Base-by-base conservation (phyloP, 228 moss, liverwort and hornwort genomes). In the Sphagnum magellanicum region DNA sequence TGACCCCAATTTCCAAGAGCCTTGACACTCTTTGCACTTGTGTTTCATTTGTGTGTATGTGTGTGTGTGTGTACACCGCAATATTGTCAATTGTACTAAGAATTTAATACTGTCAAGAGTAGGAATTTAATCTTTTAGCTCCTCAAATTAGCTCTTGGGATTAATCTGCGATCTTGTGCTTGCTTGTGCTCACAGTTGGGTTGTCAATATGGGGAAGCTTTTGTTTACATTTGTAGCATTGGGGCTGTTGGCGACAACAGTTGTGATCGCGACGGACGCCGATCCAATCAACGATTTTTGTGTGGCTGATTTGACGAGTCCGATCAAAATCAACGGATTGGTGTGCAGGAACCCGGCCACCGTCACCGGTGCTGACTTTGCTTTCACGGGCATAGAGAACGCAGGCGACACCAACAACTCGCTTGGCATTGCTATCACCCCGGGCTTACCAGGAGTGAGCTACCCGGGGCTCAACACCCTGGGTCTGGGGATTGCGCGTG, bases 401-500 rank as follows among this genome's bases (percentile, higher is more conserved):
- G 17, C 63, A 8, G 63, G 63, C 63, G 48, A 63, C 17, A 12
- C 49, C 4, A 15, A 12, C 10, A 12, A 12, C 11, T 15, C n/a
- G 49, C 49, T 63, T 4, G 63, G 63, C 11, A 8, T 32, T 48
- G 13, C 63, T 10, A 8, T 63, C 8, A 5, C 17, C 13, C 63
- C 46, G 17, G 63, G 15, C 5, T 64, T 64, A 5, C 32, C 46
- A 11, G 46, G 8, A 10, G 72, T 77, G 10, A 78, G 78, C 81
- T 77, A 74, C 48, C 70, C 0, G 63, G 65, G 5, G 61, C 80
- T 5, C 75, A 72, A 7, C 64, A 80, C n/a, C 67, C 77, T 6
- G 74, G 84, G 4, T 0, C 74, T 14, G 72, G 77, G 53, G 67
- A 61, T 7, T 72, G 77, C 65, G 70, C 75, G 10, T 61, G 72